phyloP scores from a whole-genome alignment of 768 basidiomycete species.

The Pholiota microspora region DNA sequence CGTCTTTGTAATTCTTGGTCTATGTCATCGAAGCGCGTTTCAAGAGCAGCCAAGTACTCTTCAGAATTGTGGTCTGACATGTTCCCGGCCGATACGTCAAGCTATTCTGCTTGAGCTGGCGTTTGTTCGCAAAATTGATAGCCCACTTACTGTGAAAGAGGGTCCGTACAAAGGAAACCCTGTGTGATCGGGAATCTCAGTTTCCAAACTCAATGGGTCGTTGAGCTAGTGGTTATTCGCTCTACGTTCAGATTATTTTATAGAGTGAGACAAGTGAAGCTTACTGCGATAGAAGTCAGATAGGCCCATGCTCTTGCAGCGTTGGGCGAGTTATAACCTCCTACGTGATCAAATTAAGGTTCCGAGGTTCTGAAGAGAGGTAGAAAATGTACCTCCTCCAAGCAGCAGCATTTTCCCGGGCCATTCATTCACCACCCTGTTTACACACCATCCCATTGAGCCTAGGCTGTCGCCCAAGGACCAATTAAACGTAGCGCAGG shows the following conservation, averaged over 20 bases:
- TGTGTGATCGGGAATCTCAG: conserved; percentile 73
- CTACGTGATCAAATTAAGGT: conserved; percentile 32
- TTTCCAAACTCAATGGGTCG: conserved; percentile 52
- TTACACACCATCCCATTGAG: conserved; percentile 68
- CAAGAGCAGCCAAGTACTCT: conserved; percentile 48
- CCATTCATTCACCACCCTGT: conserved; percentile 52
- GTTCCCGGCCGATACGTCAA: conserved; percentile 72
- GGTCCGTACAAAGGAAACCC: conserved; percentile 75
- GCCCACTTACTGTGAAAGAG: conserved; percentile 55
- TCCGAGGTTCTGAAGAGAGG: conserved; percentile 1
- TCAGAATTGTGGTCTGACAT: conserved; percentile 73
- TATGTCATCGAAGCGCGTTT: conserved; percentile 36
- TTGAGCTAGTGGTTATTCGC: conserved; percentile 41
- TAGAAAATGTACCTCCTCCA: conserved; percentile 58
- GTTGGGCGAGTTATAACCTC: conserved; percentile 84
- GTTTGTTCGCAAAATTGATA: neutral
- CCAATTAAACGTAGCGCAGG: conserved; percentile 74
- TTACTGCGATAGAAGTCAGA: conserved; percentile 72
- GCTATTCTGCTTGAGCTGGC: conserved; percentile 21
- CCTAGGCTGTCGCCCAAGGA: conserved; percentile 53
- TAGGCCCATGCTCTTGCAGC: conserved; percentile 86
- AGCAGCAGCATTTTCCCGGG: conserved; percentile 63
- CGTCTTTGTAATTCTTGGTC: conserved; percentile 28
- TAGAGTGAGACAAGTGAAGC: conserved; percentile 21
- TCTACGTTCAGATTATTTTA: neutral